Conservation (phyloP, 805 yeast species). For the Candida sanyiensis region DNA sequence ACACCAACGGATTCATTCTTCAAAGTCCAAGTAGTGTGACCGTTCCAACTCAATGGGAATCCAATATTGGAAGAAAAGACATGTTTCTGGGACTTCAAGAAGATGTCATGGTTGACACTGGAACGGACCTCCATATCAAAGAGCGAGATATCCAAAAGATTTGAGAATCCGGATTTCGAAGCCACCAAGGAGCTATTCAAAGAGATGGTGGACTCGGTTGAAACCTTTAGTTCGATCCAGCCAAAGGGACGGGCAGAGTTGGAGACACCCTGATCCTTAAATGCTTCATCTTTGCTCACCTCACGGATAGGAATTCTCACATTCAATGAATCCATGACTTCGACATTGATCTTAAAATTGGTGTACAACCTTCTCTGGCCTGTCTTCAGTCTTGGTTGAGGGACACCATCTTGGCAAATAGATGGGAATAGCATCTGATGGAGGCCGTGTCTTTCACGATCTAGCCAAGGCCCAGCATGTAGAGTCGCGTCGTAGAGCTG, state of each 20-base stretch:
- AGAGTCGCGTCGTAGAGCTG: constrained; percentile 55
- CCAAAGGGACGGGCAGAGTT: constrained; percentile 67
- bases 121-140: constrained; percentile 60
- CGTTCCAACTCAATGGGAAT: constrained; percentile 82
- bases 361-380: constrained; percentile 54
- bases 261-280: constrained; percentile 28
- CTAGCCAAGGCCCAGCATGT: constrained; percentile 95
- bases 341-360: constrained; percentile 49
- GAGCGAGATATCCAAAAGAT: constrained; percentile 41
- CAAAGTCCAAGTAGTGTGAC: constrained; percentile 63
- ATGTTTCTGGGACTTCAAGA: constrained; percentile 59
- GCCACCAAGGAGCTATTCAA: constrained; percentile 49
- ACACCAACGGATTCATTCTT: constrained; percentile 45
- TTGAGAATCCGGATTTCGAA: constrained; percentile 49
- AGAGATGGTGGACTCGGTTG: constrained; percentile 44
- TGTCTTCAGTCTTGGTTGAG: constrained; percentile 35
- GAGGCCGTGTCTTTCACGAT: constrained; percentile 66
- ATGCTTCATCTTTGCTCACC: constrained; percentile 63
- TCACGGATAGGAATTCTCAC: constrained; percentile 82
- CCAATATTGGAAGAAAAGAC: constrained; percentile 50
- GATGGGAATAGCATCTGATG: constrained; percentile 66
- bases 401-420: constrained; percentile 49
- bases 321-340: constrained; percentile 58
- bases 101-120: constrained; percentile 82
- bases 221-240: constrained; percentile 76